Conservation (phyloP, 83 land plant genomes). For the Picea mariana region DNA sequence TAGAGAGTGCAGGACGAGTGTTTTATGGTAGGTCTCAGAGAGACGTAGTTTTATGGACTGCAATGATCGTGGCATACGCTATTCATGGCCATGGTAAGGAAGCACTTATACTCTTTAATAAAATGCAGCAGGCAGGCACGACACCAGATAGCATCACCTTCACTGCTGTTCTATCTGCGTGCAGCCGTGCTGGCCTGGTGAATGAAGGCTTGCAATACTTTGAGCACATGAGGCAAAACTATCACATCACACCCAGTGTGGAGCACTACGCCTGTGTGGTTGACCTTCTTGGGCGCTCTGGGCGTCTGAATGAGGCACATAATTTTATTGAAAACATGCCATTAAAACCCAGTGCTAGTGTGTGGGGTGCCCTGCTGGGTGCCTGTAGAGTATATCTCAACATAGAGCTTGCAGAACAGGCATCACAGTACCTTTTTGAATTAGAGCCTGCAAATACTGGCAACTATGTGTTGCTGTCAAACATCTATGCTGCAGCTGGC, state of each 20-base stretch:
- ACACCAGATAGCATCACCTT: neutral
- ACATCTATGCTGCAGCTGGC: neutral
- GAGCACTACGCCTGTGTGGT: neutral
- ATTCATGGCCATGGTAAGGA: neutral
- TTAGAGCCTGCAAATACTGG: neutral
- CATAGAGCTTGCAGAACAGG: neutral
- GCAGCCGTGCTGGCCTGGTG: neutral
- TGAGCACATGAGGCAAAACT: neutral
- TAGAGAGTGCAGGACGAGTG: neutral
- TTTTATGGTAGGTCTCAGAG: neutral
- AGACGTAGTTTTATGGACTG: constrained; percentile 2
- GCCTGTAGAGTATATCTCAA: neutral
- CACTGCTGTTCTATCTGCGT: neutral
- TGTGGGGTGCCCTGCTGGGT: constrained; percentile 1
- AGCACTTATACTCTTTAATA: neutral
- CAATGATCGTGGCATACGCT: neutral
- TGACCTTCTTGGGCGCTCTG: neutral
- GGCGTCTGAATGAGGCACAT: neutral
- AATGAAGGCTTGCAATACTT: neutral
- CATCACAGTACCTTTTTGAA: neutral
- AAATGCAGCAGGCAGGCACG: neutral
- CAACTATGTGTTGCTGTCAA: neutral
- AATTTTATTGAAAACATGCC: neutral
- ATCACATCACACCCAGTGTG: neutral
- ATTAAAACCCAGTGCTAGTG: neutral